These are phyloP conservation scores for Aspergillus sp. DNA, from an alignment of 2,329 filamentous ascomycete genomes.

Conservation along the genomic window DNA sequence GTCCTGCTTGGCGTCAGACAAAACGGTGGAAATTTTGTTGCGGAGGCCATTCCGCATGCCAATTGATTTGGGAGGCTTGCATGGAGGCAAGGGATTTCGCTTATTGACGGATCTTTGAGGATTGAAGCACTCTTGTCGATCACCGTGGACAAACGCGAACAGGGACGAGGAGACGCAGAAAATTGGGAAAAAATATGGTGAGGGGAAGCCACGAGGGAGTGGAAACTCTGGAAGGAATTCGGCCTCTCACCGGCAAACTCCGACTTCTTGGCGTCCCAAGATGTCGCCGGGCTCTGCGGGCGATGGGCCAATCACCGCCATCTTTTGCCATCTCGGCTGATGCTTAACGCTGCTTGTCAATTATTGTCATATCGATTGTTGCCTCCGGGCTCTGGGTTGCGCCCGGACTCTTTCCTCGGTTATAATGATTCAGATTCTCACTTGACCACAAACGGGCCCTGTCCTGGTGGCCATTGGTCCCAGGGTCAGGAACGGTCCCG, in stretches of 20 bases:
- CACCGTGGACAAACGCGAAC: neutral
- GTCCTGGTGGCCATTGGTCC: conserved; percentile 8
- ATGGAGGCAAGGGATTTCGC: neutral
- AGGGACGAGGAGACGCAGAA: neutral
- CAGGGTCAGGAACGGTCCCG: conserved; percentile 76
- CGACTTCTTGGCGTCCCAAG: conserved; percentile 10
- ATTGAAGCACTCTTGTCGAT: neutral
- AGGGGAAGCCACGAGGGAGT: conserved; percentile 12
- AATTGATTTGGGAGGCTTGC: neutral
- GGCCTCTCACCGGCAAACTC: conserved; percentile 13
- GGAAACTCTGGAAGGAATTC: conserved; percentile 9
- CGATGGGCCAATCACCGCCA: conserved; percentile 14
- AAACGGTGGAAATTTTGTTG: neutral
- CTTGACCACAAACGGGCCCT: conserved; percentile 12
- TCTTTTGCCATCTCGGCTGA: conserved; percentile 14
- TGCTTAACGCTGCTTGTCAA: conserved; percentile 23
- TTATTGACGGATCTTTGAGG: neutral
- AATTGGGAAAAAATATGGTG: neutral
- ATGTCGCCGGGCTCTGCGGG: conserved; percentile 4
- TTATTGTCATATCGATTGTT: conserved; percentile 16
- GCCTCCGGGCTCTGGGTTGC: conserved; percentile 30
- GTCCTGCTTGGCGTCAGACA: conserved; percentile 1
- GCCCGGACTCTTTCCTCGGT: conserved; percentile 23
- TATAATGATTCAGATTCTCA: conserved; percentile 15
- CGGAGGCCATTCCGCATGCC: neutral